Percentiles rank a stretch among this genome's conserved stretches.
Conservation (phyloP, 495 filamentous ascomycete species). For the Ascodesmis nigricans region DNA sequence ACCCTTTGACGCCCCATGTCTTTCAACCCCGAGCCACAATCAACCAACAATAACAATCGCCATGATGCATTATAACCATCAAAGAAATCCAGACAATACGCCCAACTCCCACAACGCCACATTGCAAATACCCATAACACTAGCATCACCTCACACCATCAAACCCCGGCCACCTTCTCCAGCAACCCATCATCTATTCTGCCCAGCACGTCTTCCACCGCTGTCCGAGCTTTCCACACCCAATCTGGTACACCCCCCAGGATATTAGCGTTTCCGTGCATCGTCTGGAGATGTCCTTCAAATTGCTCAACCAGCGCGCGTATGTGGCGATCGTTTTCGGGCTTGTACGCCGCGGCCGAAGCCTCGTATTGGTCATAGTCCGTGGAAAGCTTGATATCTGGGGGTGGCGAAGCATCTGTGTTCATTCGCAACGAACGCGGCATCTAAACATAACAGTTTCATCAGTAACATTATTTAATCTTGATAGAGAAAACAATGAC, state of each 20-base stretch:
- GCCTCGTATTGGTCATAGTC: conserved; percentile 4
- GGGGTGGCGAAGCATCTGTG: conserved; percentile 5
- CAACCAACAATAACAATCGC: too few relatives aligned
- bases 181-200: too few relatives aligned
- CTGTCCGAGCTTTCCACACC: neutral
- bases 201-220: conserved; percentile 2
- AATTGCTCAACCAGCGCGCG: conserved; percentile 9
- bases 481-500: conserved; percentile 1
- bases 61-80: too few relatives aligned
- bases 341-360: conserved; percentile 17
- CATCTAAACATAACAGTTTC: conserved; percentile 9
- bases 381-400: conserved; percentile 12
- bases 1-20: too few relatives aligned
- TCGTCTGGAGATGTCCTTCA: conserved; percentile 16
- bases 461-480: conserved; percentile 1
- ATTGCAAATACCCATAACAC: too few relatives aligned
- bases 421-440: conserved; percentile 11
- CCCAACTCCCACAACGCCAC: too few relatives aligned
- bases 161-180: too few relatives aligned
- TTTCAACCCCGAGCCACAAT: too few relatives aligned
- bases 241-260: neutral
- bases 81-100: too few relatives aligned
- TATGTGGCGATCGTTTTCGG: conserved; percentile 14
- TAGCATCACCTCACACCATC: neutral
- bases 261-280: conserved; percentile 12